Conservation (phyloP, 2,329 filamentous ascomycete genomes). For the Monilinia fructicola region DNA sequence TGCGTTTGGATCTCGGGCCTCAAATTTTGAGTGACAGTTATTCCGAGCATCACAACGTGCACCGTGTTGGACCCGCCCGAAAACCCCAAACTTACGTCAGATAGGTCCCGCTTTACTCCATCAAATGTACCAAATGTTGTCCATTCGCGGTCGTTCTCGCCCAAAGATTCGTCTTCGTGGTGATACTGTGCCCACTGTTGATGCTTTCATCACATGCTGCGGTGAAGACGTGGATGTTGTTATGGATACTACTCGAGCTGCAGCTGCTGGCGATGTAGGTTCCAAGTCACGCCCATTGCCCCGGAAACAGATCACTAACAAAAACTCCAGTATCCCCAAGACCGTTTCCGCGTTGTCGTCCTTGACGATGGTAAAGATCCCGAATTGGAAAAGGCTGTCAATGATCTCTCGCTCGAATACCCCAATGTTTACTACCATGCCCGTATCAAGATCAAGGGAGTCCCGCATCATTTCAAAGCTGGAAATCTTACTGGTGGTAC, state of each 20-base stretch:
- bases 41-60: neutral
- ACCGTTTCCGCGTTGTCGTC: slow-evolving; percentile 54
- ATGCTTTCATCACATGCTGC: slow-evolving; percentile 58
- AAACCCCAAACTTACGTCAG: slow-evolving; percentile 13
- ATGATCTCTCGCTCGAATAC: slow-evolving; percentile 37
- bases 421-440: slow-evolving; percentile 55
- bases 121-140: slow-evolving; percentile 58
- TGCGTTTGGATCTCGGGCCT: neutral
- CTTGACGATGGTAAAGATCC: slow-evolving; percentile 55
- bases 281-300: no score
- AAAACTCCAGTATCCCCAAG: slow-evolving; percentile 46
- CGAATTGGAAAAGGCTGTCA: slow-evolving; percentile 44
- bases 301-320: neutral
- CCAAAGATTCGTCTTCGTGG: slow-evolving; percentile 49
- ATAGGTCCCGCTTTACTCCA: slow-evolving; percentile 55
- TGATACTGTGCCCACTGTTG: slow-evolving; percentile 51
- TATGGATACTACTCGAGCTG: slow-evolving; percentile 47
- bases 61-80: neutral
- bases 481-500: slow-evolving; percentile 63
- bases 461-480: slow-evolving; percentile 59
- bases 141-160: slow-evolving; percentile 53
- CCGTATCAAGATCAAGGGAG: slow-evolving; percentile 32
- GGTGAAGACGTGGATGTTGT: slow-evolving; percentile 57
- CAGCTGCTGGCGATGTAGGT: slow-evolving; percentile 49
- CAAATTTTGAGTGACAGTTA: neutral